Conservation (phyloP, 495 filamentous ascomycete genomes). For the Daldinia grandis region DNA sequence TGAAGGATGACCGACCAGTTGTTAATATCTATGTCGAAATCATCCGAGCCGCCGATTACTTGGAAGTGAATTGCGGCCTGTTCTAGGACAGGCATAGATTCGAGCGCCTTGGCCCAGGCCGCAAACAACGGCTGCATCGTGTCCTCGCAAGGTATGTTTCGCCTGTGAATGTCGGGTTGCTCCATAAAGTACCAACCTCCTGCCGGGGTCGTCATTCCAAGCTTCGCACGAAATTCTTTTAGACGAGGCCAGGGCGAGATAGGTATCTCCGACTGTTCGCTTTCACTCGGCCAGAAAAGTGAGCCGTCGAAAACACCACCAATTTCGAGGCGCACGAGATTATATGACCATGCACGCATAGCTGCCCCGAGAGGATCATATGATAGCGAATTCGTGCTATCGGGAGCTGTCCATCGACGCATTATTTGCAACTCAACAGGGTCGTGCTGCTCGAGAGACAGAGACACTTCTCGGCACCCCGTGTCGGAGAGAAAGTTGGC, state of each 20-base stretch:
- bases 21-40: background rate
- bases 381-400: background rate
- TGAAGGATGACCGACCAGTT: conserved; percentile 2
- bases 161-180: background rate
- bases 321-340: background rate
- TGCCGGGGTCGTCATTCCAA: background rate
- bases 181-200: conserved; percentile 1
- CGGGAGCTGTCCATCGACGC: background rate
- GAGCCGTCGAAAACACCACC: background rate
- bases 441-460: background rate
- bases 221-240: background rate
- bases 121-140: conserved; percentile 11
- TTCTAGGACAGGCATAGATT: conserved; percentile 1
- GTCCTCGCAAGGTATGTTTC: background rate
- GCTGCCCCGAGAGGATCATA: conserved; percentile 2
- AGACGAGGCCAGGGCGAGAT: background rate
- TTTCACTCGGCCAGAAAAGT: conserved; percentile 6
- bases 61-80: background rate
- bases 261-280: background rate
- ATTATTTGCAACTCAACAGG: background rate
- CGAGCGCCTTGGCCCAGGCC: conserved; percentile 8
- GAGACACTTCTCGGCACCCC: background rate
- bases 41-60: background rate
- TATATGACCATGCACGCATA: conserved; percentile 1
- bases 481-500: background rate